Evolutionary conservation across 345 rosid species (phyloP).

Genomic region (Bruguiera parviflora): DNA sequence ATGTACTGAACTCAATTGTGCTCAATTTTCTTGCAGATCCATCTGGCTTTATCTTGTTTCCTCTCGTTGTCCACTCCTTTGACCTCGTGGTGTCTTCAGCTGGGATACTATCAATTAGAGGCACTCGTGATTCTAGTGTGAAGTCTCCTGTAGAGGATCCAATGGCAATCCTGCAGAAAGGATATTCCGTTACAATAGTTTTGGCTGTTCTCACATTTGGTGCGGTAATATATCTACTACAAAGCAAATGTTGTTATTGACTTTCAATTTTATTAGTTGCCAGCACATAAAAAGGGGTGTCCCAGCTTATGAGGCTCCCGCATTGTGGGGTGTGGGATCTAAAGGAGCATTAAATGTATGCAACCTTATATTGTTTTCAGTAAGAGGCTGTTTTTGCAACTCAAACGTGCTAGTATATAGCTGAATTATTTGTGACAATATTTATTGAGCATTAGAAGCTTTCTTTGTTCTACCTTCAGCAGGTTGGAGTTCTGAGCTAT

Average conservation of each 20-base stretch:
- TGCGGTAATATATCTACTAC: conserved; percentile 54
- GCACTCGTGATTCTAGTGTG: conserved; percentile 68
- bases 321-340: too few relatives aligned
- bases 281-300: too few relatives aligned
- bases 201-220: conserved; percentile 86
- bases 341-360: too few relatives aligned
- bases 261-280: too few relatives aligned
- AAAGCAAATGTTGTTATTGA: not conserved
- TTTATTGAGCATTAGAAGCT: not conserved
- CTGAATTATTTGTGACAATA: conserved; percentile 2
- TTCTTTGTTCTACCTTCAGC: conserved; percentile 7
- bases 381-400: too few relatives aligned
- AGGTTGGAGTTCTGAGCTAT: conserved; percentile 12
- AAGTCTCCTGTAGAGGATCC: conserved; percentile 88
- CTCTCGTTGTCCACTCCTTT: conserved; percentile 95
- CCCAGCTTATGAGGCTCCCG: too few relatives aligned
- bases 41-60: conserved; percentile 96
- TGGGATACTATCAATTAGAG: conserved; percentile 87
- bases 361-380: too few relatives aligned
- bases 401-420: not conserved
- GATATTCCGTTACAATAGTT: conserved; percentile 81
- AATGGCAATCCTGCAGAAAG: conserved; percentile 94
- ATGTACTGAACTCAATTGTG: not conserved
- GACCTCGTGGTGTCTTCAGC: conserved; percentile 87
- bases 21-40: conserved; percentile 67